Base-by-base conservation (phyloP, 2,329 filamentous ascomycete species). In the Aspergillus sp. region DNA sequence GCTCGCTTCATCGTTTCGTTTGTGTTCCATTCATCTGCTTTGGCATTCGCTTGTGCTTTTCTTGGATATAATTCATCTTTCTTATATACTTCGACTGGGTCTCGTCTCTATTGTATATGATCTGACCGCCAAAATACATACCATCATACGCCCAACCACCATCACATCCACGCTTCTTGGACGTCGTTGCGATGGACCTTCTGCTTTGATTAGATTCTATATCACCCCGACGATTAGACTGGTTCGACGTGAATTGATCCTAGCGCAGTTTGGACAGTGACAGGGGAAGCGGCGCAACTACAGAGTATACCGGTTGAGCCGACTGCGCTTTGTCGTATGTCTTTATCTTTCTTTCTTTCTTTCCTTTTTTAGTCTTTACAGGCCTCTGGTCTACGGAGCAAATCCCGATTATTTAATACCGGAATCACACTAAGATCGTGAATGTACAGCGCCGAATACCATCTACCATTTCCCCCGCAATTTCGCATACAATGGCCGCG, bases 401-500 rank as follows among this genome's bases (percentile, higher is more conserved):
- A 19, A 19, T 19, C 19, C 19, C 19, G 19, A 19, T 19, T 19
- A 19, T 19, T 19, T 19, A 19, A 19, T 19, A 19, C 19, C 19
- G 19, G 34, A 36, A n/a, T 19, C 34, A 36, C 2, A 19, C 19
- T 19, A n/a, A 36, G 5, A 10, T 36, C n/a, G 6, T 36, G 10
- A 36, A 7, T 19, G 34, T 12, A 19, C 34, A 36, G 34, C n/a
- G 34, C 7, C 26, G 10, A 41, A 26, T 9, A 5, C 26, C 5
- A 41, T n/a, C 8, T 29, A 41, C 39, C 5, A 28, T 6, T 19
- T 36, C n/a, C 34, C n/a, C 34, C 19, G 19, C 19, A 19, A 19
- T 2, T 19, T 19, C 19, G 19, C 19, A 19, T 35, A 46, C 7
- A 8, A 61, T 60, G 57, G 50, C 52, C 26, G 51, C 50, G 42